Evolutionary conservation across 306 rosid genomes (phyloP).

Genomic region (Prunus armeniaca): DNA sequence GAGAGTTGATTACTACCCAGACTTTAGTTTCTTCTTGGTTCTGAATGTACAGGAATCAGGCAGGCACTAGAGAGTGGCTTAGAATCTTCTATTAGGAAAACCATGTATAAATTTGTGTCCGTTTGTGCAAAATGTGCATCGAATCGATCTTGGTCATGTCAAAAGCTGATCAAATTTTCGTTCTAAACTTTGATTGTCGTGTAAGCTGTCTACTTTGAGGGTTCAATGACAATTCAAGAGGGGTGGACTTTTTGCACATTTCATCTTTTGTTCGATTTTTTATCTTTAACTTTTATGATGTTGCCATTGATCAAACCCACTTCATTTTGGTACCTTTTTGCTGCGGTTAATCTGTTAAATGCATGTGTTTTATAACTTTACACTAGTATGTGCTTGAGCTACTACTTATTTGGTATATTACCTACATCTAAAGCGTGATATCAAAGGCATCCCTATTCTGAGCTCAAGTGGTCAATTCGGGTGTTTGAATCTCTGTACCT

Average conservation of each 20-base stretch:
- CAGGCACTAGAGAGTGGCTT: conserved; percentile 1
- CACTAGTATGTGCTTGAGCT: no score
- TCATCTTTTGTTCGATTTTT: neutral
- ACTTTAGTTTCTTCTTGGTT: conserved; percentile 16
- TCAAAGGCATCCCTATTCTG: no score
- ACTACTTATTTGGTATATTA: no score
- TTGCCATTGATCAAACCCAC: neutral
- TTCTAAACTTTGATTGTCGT: no score
- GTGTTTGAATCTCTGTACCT: no score
- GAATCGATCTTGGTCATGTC: neutral
- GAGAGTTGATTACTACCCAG: neutral
- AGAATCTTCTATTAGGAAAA: neutral
- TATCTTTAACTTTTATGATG: neutral
- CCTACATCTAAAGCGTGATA: no score
- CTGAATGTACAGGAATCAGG: neutral
- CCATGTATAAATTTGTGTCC: neutral
- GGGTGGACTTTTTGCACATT: neutral
- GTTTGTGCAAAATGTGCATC: neutral
- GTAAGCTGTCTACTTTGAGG: neutral
- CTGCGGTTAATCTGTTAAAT: neutral
- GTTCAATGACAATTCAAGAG: neutral
- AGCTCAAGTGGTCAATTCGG: no score
- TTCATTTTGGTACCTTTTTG: neutral
- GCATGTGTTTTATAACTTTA: no score
- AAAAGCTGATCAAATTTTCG: neutral